Evolutionary conservation across 495 filamentous ascomycete genomes (phyloP).

Genomic region (Penicillium coffeae): DNA sequence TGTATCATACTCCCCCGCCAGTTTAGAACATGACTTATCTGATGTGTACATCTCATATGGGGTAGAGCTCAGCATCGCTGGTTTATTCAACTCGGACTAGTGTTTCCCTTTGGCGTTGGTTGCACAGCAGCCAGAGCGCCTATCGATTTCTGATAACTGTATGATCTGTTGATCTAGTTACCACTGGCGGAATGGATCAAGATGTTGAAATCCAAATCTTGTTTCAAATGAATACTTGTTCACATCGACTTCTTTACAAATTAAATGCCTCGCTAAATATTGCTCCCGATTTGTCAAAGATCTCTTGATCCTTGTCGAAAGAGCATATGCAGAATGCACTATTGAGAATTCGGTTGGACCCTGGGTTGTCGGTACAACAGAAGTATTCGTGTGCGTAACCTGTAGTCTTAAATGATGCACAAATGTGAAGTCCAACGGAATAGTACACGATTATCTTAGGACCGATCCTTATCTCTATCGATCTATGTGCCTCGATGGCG

Average conservation of each 20-base stretch:
- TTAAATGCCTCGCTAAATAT: too few species aligned
- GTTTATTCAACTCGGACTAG: neutral
- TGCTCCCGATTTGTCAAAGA: neutral
- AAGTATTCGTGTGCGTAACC: constrained; percentile 1
- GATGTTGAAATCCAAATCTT: too few species aligned
- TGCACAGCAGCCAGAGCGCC: constrained; percentile 13
- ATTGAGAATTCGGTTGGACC: constrained; percentile 9
- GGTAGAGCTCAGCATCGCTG: neutral
- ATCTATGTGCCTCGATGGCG: too few species aligned
- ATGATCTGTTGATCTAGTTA: neutral
- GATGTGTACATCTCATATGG: neutral
- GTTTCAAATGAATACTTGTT: too few species aligned
- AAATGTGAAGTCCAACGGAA: neutral
- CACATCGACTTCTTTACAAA: too few species aligned
- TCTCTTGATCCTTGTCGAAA: constrained; percentile 1
- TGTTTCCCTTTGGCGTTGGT: neutral
- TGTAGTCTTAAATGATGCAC: neutral
- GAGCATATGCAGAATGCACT: neutral
- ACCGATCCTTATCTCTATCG: neutral
- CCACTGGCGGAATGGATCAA: neutral
- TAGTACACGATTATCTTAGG: neutral
- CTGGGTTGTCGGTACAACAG: constrained; percentile 19
- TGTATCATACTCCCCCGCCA: neutral
- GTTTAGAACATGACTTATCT: neutral
- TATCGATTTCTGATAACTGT: neutral